Conservation (phyloP, 2,329 filamentous ascomycete species). For the Drechslerella dactyloides region DNA sequence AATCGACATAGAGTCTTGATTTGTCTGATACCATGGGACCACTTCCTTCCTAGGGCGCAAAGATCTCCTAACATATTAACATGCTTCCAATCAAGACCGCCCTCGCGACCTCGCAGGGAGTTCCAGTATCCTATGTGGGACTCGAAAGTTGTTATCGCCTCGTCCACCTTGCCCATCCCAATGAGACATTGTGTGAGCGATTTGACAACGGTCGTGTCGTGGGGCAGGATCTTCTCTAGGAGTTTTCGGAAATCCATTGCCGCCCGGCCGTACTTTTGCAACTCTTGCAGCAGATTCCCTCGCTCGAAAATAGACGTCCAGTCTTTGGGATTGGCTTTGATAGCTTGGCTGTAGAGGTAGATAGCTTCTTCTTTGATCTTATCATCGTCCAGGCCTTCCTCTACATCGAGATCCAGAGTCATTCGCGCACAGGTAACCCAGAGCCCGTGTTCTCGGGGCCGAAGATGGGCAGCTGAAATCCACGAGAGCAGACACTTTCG, state of each 20-base stretch:
- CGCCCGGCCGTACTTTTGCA: conserved; percentile 61
- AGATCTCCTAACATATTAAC: conserved; percentile 85
- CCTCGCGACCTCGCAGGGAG: conserved; percentile 57
- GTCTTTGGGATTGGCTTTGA: conserved; percentile 66
- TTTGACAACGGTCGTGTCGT: conserved; percentile 60
- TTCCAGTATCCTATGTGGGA: conserved; percentile 57
- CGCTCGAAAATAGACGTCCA: conserved; percentile 67
- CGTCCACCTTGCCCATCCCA: conserved; percentile 55
- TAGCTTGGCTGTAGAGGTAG: conserved; percentile 67
- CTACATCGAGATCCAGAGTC: conserved; percentile 60
- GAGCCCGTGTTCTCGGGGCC: conserved; percentile 66
- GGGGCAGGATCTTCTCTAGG: conserved; percentile 63
- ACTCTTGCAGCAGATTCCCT: conserved; percentile 66
- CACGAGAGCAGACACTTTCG: conserved; percentile 67
- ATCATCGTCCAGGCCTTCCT: conserved; percentile 61
- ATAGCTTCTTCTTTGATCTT: conserved; percentile 65
- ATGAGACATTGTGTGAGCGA: conserved; percentile 57
- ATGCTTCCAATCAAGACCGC: conserved; percentile 74
- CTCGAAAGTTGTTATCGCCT: conserved; percentile 57
- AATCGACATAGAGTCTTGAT: conserved; percentile 78
- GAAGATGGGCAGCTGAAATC: conserved; percentile 69
- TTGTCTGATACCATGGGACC: conserved; percentile 70
- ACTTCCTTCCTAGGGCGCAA: conserved; percentile 69
- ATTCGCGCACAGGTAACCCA: conserved; percentile 69
- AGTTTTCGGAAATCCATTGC: conserved; percentile 66